Evolutionary conservation across 2,329 filamentous ascomycete species (phyloP).

Genomic region (Aspergillus melleus): DNA sequence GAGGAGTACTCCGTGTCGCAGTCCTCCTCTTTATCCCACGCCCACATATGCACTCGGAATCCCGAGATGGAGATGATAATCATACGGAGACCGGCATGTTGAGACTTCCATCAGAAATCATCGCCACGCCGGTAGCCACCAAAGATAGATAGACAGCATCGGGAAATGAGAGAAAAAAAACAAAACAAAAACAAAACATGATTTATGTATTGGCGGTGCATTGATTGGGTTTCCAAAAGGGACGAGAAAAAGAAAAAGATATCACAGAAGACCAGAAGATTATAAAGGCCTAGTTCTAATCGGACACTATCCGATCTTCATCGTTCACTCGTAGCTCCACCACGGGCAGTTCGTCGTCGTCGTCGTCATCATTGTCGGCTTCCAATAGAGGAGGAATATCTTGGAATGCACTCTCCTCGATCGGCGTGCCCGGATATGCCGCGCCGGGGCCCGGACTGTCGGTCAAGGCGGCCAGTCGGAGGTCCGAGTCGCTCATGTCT

Average conservation of each 20-base stretch:
- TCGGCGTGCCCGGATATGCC: constrained; percentile 22
- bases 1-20: neutral
- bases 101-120: neutral
- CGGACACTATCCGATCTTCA: constrained; percentile 30
- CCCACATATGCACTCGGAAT: neutral
- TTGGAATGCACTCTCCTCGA: constrained; percentile 30
- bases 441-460: constrained; percentile 26
- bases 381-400: constrained; percentile 33
- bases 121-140: neutral
- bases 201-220: constrained; percentile 7
- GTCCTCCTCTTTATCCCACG: neutral
- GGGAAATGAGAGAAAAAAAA: too few species aligned
- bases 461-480: constrained; percentile 29
- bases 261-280: constrained; percentile 3
- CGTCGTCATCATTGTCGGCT: constrained; percentile 32
- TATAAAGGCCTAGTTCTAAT: constrained; percentile 2
- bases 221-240: constrained; percentile 17
- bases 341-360: constrained; percentile 40
- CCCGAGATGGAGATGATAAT: neutral
- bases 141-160: neutral
- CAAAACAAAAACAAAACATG: constrained; percentile 2
- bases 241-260: constrained; percentile 2
- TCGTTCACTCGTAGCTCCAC: constrained; percentile 42
- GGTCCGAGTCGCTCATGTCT: constrained; percentile 35
- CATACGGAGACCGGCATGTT: neutral